These are phyloP conservation scores for Annona squamosa DNA, from an alignment of 164 flowering plant genomes.

Conservation along the genomic window DNA sequence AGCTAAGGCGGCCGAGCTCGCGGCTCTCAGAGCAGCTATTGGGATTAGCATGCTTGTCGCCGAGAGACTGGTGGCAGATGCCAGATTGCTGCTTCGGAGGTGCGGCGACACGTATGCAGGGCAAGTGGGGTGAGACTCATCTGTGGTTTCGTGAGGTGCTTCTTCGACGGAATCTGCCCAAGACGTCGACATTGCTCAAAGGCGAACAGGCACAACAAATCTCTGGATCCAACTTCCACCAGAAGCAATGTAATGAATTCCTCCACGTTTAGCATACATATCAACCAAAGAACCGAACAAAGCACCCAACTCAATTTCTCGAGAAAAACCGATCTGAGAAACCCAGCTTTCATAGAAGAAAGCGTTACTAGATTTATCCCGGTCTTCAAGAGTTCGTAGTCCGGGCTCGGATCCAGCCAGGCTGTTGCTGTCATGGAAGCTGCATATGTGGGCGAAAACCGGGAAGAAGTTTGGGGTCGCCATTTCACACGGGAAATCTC, in stretches of 20 bases:
- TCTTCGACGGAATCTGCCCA: conserved; percentile 12
- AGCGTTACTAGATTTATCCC: too few relatives aligned
- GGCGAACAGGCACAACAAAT: not conserved
- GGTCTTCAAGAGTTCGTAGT: too few relatives aligned
- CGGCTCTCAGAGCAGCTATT: not conserved
- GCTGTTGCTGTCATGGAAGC: too few relatives aligned
- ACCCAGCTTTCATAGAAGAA: too few relatives aligned
- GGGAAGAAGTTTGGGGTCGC: too few relatives aligned
- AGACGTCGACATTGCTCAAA: conserved; percentile 4
- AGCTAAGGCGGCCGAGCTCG: not conserved
- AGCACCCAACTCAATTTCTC: too few relatives aligned
- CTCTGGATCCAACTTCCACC: not conserved
- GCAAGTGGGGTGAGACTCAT: conserved; percentile 2
- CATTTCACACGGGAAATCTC: too few relatives aligned
- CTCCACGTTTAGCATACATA: not conserved
- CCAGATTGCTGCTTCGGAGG: not conserved
- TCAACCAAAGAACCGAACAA: not conserved
- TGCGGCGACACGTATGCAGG: conserved; percentile 10
- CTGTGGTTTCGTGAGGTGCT: not conserved
- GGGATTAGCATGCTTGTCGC: not conserved
- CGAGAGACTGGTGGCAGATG: not conserved
- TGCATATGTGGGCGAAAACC: too few relatives aligned
- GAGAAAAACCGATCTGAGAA: too few relatives aligned
- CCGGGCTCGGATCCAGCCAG: too few relatives aligned
- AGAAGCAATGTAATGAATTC: not conserved